Conservation (phyloP, 140 eudicot genomes). For the Erigeron philadelphicus region DNA sequence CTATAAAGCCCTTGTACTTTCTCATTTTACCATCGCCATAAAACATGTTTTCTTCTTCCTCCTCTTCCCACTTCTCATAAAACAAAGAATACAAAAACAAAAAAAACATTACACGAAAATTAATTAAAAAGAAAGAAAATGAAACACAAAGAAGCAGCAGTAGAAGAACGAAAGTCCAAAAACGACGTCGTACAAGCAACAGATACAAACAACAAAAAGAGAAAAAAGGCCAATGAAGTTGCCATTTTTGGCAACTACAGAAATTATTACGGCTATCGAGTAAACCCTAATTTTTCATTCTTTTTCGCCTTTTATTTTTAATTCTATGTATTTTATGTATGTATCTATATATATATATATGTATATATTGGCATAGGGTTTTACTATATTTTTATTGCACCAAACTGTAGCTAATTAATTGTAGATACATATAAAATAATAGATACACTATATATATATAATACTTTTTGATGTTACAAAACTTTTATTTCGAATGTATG, state of each 20-base stretch:
- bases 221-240: slow-evolving; percentile 59
- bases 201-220: slow-evolving; percentile 24
- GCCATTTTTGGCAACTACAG: slow-evolving; percentile 83
- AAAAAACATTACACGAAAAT: too few species aligned
- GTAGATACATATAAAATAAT: too few species aligned
- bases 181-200: slow-evolving; percentile 10
- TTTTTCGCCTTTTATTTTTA: background rate
- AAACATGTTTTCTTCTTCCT: background rate
- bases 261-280: slow-evolving; percentile 76
- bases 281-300: slow-evolving; percentile 31
- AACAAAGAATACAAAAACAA: background rate
- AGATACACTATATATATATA: too few species aligned
- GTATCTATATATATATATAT: slow-evolving; percentile 4
- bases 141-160: slow-evolving; percentile 22
- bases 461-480: too few species aligned
- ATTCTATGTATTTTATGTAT: background rate
- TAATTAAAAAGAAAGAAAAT: background rate
- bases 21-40: background rate
- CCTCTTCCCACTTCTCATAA: background rate
- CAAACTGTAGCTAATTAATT: too few species aligned
- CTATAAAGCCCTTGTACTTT: background rate
- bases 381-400: too few species aligned
- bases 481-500: too few species aligned
- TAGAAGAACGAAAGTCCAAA: slow-evolving; percentile 13
- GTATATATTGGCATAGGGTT: background rate